Evolutionary conservation across 495 filamentous ascomycete species (phyloP).

Genomic region (Cladorrhinum samala): DNA sequence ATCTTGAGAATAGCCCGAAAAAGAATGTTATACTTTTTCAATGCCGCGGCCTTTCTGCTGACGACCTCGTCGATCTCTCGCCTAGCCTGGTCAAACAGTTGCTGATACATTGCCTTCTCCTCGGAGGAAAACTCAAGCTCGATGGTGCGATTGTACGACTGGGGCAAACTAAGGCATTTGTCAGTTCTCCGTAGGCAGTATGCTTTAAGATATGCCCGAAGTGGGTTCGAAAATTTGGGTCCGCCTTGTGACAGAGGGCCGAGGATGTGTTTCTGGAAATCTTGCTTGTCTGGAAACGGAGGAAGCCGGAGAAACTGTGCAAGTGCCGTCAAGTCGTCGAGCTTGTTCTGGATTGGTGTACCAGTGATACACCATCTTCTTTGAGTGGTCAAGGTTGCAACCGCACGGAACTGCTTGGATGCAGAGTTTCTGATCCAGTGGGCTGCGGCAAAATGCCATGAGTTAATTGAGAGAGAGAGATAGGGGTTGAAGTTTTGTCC

Average conservation of each 20-base stretch:
- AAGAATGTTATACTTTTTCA: constrained; percentile 9
- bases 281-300: not conserved
- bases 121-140: not conserved
- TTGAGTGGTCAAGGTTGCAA: no score
- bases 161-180: not conserved
- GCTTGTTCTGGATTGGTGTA: constrained; percentile 9
- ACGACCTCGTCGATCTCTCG: not conserved
- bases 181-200: not conserved
- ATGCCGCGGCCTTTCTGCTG: not conserved
- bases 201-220: no score
- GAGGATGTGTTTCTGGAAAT: not conserved
- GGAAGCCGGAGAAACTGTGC: no score
- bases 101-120: not conserved
- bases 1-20: constrained; percentile 36
- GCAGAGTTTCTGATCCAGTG: no score
- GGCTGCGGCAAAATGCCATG: no score
- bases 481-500: not conserved
- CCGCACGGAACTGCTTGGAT: no score
- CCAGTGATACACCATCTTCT: constrained; percentile 10
- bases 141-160: not conserved
- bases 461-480: no score
- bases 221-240: no score
- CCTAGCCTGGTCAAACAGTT: not conserved
- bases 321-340: constrained; percentile 6
- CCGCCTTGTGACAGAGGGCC: no score